A percentile compares a stretch with the other conserved stretches of the same genome.
These are phyloP conservation scores for Tetraselmis striata DNA, from an alignment of 139 green algal species.

Conservation along the genomic window DNA sequence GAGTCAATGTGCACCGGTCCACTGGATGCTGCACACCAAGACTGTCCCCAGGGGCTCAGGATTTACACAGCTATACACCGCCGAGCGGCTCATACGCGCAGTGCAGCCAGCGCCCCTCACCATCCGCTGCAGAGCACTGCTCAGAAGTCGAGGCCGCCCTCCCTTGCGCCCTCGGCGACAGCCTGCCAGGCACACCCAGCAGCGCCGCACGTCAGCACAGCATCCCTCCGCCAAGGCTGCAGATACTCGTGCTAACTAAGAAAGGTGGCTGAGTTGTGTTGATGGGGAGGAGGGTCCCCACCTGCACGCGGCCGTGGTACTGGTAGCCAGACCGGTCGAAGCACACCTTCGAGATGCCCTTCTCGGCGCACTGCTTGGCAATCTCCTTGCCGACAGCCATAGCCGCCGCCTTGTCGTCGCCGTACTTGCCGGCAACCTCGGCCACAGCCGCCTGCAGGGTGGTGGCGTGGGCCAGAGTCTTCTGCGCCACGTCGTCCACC, in stretches of 20 bases:
- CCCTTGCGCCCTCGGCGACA: constrained; percentile 81
- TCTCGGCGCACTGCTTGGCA: constrained; percentile 71
- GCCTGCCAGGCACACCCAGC: constrained; percentile 39
- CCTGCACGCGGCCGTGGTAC: constrained; percentile 92
- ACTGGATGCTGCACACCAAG: no score
- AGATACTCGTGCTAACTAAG: no score
- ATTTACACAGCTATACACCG: no score
- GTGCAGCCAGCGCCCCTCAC: no score
- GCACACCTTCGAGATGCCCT: constrained; percentile 76
- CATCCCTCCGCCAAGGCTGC: background rate
- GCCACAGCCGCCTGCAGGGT: background rate
- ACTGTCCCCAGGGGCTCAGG: no score
- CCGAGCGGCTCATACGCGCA: no score
- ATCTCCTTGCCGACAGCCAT: constrained; percentile 82
- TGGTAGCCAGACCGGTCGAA: constrained; percentile 92
- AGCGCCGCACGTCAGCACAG: background rate
- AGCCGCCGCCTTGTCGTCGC: constrained; percentile 51
- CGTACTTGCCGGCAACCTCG: background rate
- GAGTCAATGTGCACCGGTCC: no score
- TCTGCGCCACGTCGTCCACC: background rate
- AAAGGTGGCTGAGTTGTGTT: background rate
- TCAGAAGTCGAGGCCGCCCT: constrained; percentile 87
- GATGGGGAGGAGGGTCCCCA: constrained; percentile 8
- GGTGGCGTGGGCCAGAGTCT: background rate
- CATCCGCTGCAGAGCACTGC: no score